A percentile compares a stretch with the other conserved stretches of the same genome.
phyloP scores from a whole-genome alignment of 768 basidiomycete genomes.

The Clitopilus passeckerianus region DNA sequence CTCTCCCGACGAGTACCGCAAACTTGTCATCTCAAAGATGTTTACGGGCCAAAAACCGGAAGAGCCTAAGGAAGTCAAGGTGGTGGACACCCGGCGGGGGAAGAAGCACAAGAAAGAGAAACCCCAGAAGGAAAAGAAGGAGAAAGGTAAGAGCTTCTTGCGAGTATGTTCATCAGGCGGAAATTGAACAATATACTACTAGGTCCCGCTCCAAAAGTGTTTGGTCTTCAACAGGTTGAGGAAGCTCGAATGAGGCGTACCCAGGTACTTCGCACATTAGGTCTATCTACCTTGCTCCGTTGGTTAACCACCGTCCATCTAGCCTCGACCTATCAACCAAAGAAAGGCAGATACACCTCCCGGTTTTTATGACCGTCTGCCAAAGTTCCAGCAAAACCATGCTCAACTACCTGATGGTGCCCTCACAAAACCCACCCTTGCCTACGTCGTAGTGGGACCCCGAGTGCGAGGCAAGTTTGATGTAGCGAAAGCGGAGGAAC shows the following conservation, averaged over 20 bases:
- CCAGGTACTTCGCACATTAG: neutral
- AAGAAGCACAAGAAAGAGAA: neutral
- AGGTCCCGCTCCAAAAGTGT: neutral
- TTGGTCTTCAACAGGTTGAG: neutral
- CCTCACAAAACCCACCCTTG: slow-evolving; percentile 27
- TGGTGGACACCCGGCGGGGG: slow-evolving; percentile 6
- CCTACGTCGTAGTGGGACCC: slow-evolving; percentile 49
- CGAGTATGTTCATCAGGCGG: neutral
- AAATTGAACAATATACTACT: neutral
- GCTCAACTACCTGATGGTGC: neutral
- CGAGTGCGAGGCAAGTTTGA: slow-evolving; percentile 69
- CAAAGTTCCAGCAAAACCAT: slow-evolving; percentile 16
- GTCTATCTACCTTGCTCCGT: neutral
- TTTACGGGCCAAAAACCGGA: slow-evolving; percentile 41
- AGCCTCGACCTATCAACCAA: slow-evolving; percentile 9
- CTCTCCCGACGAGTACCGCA: slow-evolving; percentile 52
- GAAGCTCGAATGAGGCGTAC: neutral
- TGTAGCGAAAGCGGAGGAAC: slow-evolving; percentile 49
- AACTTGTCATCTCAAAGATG: slow-evolving; percentile 50
- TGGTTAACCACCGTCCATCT: neutral
- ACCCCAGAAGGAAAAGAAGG: neutral
- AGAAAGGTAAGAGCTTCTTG: neutral
- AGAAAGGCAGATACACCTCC: slow-evolving; percentile 21
- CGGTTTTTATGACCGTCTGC: slow-evolving; percentile 33
- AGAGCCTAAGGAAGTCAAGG: slow-evolving; percentile 7